Evolutionary conservation across 345 rosid species (phyloP).

Genomic region (Zanthoxylum bungeanum): DNA sequence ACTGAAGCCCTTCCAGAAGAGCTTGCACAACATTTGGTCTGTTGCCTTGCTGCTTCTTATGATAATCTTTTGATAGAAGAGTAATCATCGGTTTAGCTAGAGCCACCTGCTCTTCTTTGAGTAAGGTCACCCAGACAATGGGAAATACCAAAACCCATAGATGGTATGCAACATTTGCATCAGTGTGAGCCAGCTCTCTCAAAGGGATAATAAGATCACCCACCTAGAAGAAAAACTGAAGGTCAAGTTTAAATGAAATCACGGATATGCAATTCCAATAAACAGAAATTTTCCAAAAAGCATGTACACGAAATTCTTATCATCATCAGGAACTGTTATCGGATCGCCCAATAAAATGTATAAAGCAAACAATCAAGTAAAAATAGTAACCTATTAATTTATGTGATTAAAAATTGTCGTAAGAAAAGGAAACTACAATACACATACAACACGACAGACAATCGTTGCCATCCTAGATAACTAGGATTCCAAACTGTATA

Average conservation of each 20-base stretch:
- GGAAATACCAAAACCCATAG: conserved; percentile 99
- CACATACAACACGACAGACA: not conserved
- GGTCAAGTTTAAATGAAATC: conserved; percentile 2
- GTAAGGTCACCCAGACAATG: conserved; percentile 93
- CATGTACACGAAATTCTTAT: not conserved
- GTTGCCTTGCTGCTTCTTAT: conserved; percentile 91
- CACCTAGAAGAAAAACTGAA: conserved; percentile 45
- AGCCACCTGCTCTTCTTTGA: conserved; percentile 78
- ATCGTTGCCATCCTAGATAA: not conserved
- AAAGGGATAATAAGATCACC: conserved; percentile 85
- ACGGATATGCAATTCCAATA: not conserved
- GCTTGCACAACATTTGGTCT: conserved; percentile 99
- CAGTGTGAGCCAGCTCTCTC: conserved; percentile 93
- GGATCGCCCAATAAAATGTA: not conserved
- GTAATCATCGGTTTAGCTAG: conserved; percentile 90
- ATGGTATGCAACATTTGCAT: conserved; percentile 95
- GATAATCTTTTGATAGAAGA: conserved; percentile 87
- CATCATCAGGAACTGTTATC: not conserved
- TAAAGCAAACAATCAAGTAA: not conserved
- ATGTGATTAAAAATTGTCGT: not conserved
- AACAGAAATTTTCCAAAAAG: not conserved
- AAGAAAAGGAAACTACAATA: not conserved
- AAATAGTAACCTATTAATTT: not conserved
- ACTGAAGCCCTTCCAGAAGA: conserved; percentile 90
- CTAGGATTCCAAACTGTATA: not conserved